Percentiles rank a stretch among this genome's conserved stretches.
Evolutionary conservation across 164 flowering plant species (phyloP).

Genomic region (Liquidambar formosana): DNA sequence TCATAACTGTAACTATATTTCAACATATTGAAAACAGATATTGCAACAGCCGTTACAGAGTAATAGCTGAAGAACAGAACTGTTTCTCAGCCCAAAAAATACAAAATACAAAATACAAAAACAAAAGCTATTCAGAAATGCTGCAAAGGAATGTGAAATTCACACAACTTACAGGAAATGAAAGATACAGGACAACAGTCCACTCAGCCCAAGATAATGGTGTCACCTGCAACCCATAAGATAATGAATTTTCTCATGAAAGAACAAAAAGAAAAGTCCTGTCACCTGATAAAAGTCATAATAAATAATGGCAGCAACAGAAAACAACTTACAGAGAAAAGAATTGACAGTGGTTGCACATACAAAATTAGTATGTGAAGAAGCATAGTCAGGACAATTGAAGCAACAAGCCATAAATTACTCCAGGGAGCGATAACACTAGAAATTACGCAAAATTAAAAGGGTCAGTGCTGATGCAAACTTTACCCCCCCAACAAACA

Average conservation of each 20-base stretch:
- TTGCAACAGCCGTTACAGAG: no score
- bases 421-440: conserved; percentile 96
- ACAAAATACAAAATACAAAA: no score
- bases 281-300: background rate
- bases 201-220: conserved; percentile 92
- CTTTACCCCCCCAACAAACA: background rate
- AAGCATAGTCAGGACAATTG: conserved; percentile 84
- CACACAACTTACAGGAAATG: conserved; percentile 76
- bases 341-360: conserved; percentile 75
- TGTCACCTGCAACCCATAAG: conserved; percentile 64
- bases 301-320: conserved; percentile 10
- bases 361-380: conserved; percentile 87
- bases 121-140: background rate
- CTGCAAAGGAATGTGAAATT: background rate
- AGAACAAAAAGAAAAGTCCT: background rate
- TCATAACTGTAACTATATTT: no score
- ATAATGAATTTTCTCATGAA: background rate
- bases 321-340: conserved; percentile 87
- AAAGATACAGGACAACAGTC: conserved; percentile 79
- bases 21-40: no score
- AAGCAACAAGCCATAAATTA: conserved; percentile 92
- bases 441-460: conserved; percentile 11
- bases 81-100: no score
- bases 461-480: background rate
- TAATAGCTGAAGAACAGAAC: no score